Percentiles rank a stretch among this genome's conserved stretches.
Conservation (phyloP, 2,329 filamentous ascomycete species). For the Calonectria fujianensis region DNA sequence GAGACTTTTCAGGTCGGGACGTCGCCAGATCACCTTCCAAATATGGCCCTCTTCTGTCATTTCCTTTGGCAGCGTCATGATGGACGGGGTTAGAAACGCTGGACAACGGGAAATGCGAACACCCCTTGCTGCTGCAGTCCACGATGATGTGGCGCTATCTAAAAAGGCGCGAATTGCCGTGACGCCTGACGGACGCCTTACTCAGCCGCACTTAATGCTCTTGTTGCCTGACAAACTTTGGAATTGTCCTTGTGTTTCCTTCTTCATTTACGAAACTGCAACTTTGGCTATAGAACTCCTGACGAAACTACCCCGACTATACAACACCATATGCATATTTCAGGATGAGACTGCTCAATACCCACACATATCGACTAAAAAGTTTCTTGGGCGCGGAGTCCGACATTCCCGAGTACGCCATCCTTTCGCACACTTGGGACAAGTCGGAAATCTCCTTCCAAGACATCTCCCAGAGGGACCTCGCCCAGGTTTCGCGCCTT, state of each 20-base stretch:
- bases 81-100: neutral
- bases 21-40: neutral
- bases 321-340: neutral
- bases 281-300: neutral
- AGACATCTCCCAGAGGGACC: conserved; percentile 43
- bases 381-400: conserved; percentile 41
- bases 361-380: conserved; percentile 43
- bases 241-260: neutral
- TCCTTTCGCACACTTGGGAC: conserved; percentile 59
- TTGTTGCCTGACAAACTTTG: neutral
- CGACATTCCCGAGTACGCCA: conserved; percentile 53
- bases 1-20: neutral
- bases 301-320: neutral
- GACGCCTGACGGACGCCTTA: conserved; percentile 4
- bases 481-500: conserved; percentile 33
- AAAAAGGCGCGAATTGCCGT: neutral
- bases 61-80: neutral
- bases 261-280: neutral
- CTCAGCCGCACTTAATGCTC: neutral
- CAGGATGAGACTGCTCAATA: conserved; percentile 53
- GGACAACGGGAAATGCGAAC: neutral
- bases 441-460: conserved; percentile 53
- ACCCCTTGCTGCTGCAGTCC: neutral
- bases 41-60: neutral
- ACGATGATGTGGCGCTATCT: neutral